phyloP scores from a whole-genome alignment of 345 rosid species.

The Hibiscus mutabilis region DNA sequence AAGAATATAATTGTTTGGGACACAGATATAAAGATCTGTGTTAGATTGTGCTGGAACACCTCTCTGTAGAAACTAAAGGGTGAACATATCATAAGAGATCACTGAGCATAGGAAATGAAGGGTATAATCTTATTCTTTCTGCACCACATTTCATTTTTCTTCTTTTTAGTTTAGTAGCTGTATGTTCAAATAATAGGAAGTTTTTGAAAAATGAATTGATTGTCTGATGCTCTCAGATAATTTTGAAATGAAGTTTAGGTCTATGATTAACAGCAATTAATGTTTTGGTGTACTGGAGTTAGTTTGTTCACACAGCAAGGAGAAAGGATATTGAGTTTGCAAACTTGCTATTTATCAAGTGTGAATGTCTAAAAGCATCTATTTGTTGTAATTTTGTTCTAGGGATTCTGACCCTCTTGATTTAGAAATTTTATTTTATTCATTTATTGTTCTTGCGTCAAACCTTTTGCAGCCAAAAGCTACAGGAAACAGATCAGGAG shows the following conservation, averaged over 20 bases:
- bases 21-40: neutral
- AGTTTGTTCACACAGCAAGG: no score
- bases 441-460: conserved; percentile 6
- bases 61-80: neutral
- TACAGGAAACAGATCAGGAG: conserved; percentile 46
- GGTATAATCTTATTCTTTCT: neutral
- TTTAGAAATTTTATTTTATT: neutral
- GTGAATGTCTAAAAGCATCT: neutral
- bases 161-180: neutral
- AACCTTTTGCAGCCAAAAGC: conserved; percentile 54
- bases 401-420: conserved; percentile 5
- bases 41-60: neutral
- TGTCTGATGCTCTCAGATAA: neutral
- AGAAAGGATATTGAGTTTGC: neutral
- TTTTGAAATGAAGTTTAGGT: neutral
- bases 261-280: neutral
- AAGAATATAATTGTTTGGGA: conserved; percentile 2
- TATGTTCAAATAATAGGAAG: neutral
- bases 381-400: neutral
- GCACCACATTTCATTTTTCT: neutral
- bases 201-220: neutral
- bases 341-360: neutral
- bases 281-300: neutral
- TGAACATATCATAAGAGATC: neutral
- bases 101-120: neutral